Conservation (phyloP, 2,329 filamentous ascomycete genomes). For the Phialophora verrucosa region DNA sequence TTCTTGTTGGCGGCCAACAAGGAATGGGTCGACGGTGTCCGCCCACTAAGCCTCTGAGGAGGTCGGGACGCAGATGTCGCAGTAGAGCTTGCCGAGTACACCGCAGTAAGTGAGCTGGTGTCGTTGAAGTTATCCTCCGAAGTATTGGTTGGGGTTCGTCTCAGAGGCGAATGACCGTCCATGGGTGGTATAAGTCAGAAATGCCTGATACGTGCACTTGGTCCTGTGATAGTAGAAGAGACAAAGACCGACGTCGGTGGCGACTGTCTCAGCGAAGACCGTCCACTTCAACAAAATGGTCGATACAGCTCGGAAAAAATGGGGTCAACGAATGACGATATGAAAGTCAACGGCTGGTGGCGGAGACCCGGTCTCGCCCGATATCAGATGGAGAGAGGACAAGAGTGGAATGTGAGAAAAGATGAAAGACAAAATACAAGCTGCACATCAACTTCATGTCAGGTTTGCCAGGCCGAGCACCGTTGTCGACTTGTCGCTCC, state of each 20-base stretch:
- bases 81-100: conserved; percentile 30
- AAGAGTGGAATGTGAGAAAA: not conserved
- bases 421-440: not conserved
- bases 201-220: not conserved
- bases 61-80: conserved; percentile 27
- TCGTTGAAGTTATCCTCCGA: conserved; percentile 32
- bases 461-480: not conserved
- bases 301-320: not conserved
- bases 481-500: not conserved
- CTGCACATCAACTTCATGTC: not conserved
- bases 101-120: conserved; percentile 24
- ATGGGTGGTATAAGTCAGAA: conserved; percentile 15
- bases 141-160: conserved; percentile 30
- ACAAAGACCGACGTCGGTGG: not conserved
- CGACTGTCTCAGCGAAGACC: not conserved
- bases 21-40: conserved; percentile 46
- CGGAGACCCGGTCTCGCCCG: not conserved
- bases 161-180: conserved; percentile 32
- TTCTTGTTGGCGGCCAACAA: conserved; percentile 52
- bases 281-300: not conserved
- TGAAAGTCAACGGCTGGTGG: not conserved
- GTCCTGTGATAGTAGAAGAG: not conserved
- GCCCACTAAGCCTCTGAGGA: conserved; percentile 12
- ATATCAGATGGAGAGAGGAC: not conserved
- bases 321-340: conserved; percentile 14